These are phyloP conservation scores for Bifiguratus adelaidae DNA, from an alignment of 192 early-diverging fungal genomes.

Conservation along the genomic window DNA sequence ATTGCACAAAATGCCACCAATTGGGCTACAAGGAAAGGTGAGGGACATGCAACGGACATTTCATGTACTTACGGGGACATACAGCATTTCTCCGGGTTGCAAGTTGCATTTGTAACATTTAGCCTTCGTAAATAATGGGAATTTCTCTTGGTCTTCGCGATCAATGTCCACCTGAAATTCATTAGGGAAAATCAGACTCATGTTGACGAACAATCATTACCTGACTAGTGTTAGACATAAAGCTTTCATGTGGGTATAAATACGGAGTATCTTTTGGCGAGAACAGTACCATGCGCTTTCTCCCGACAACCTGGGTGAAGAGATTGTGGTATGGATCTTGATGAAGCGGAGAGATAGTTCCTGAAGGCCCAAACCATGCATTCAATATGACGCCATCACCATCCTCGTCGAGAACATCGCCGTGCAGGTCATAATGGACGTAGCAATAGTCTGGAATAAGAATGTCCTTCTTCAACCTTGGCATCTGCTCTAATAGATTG, in stretches of 20 bases:
- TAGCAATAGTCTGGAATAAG: slow-evolving; percentile 69
- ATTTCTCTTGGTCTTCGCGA: slow-evolving; percentile 35
- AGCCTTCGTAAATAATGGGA: slow-evolving; percentile 45
- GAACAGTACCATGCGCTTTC: slow-evolving; percentile 70
- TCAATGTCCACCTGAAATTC: slow-evolving; percentile 52
- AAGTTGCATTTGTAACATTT: slow-evolving; percentile 59
- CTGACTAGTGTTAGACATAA: slow-evolving; percentile 67
- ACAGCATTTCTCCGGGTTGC: slow-evolving; percentile 68
- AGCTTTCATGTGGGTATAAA: slow-evolving; percentile 44
- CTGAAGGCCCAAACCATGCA: slow-evolving; percentile 76
- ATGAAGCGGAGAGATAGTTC: slow-evolving; percentile 80
- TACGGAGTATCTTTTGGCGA: slow-evolving; percentile 41
- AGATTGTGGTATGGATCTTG: slow-evolving; percentile 74
- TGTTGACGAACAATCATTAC: slow-evolving; percentile 10
- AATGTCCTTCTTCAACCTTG: slow-evolving; percentile 54
- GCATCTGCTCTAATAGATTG: slow-evolving; percentile 70
- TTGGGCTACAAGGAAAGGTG: slow-evolving; percentile 31
- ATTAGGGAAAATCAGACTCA: neutral
- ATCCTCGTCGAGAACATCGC: slow-evolving; percentile 15
- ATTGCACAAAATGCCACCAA: slow-evolving; percentile 89
- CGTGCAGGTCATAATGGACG: no score
- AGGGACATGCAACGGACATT: neutral
- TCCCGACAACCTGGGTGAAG: slow-evolving; percentile 75
- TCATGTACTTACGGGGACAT: slow-evolving; percentile 63
- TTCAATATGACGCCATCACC: slow-evolving; percentile 38